Percentiles rank a stretch among this genome's conserved stretches.
These are phyloP conservation scores for Skeletonema costatum DNA, from an alignment of 108 stramenopile genomes.

Conservation along the genomic window DNA sequence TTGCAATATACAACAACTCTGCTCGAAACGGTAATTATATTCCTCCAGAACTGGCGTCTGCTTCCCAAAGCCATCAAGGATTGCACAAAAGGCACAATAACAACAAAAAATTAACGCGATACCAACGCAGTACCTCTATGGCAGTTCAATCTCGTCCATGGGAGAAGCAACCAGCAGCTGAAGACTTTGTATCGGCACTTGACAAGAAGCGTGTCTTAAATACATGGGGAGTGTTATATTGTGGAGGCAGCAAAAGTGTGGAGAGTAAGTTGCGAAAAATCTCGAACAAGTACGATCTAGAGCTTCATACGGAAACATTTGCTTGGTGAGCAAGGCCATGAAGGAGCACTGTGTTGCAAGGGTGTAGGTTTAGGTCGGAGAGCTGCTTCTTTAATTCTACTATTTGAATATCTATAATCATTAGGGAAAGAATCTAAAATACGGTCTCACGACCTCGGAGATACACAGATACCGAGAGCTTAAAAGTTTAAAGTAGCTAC, in stretches of 20 bases:
- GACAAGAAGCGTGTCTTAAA: conserved; percentile 23
- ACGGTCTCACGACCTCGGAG: too few species aligned
- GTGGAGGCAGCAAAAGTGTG: conserved; percentile 31
- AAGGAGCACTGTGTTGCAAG: too few species aligned
- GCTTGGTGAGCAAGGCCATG: conserved; percentile 9
- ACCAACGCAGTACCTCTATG: background rate
- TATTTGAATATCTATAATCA: too few species aligned
- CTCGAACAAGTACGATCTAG: conserved; percentile 7
- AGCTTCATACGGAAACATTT: conserved; percentile 35
- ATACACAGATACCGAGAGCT: too few species aligned
- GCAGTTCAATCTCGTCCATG: conserved; percentile 20
- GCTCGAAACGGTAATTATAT: background rate
- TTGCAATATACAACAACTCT: background rate
- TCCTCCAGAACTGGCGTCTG: background rate
- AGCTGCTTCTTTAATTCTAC: too few species aligned
- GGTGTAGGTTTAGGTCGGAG: too few species aligned
- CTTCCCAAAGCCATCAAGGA: background rate
- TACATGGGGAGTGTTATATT: conserved; percentile 42
- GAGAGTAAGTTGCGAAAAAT: conserved; percentile 19
- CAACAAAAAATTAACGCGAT: background rate
- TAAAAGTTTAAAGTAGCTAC: too few species aligned
- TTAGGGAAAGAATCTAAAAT: too few species aligned
- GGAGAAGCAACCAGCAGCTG: conserved; percentile 17
- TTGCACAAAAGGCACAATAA: conserved; percentile 1
- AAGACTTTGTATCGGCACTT: conserved; percentile 18